These are phyloP conservation scores for Trichoderma sp. DNA, from an alignment of 2,329 filamentous ascomycete genomes.

Conservation along the genomic window DNA sequence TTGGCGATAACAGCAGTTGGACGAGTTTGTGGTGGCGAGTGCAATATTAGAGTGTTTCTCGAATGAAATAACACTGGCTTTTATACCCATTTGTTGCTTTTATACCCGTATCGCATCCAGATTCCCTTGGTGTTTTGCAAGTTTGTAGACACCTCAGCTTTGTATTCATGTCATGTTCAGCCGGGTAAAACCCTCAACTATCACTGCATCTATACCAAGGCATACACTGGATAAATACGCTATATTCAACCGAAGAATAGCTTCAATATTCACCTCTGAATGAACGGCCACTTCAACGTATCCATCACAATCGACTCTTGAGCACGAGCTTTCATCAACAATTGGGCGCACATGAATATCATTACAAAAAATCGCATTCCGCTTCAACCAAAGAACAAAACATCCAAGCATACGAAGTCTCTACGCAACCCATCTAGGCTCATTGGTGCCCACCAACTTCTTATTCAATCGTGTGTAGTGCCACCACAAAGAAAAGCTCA, in stretches of 20 bases:
- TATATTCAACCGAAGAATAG: neutral
- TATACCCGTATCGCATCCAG: neutral
- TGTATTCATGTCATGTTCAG: neutral
- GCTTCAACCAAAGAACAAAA: neutral
- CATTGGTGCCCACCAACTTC: neutral
- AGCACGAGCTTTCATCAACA: too few relatives aligned
- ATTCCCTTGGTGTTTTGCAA: neutral
- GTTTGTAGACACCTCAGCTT: neutral
- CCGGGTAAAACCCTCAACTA: neutral
- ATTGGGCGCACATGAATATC: neutral
- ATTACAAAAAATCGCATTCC: neutral
- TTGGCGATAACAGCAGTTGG: neutral
- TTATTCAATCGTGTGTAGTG: neutral
- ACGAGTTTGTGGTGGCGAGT: neutral
- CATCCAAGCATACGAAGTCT: neutral
- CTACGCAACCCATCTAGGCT: conserved; percentile 4
- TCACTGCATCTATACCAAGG: neutral
- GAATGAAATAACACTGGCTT: neutral
- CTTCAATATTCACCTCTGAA: neutral
- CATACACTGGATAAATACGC: neutral
- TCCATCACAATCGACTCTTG: neutral
- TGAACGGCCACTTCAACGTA: neutral
- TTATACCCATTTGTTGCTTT: neutral
- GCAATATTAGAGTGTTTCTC: neutral
- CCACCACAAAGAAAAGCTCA: conserved; percentile 8